Conservation (phyloP, 768 basidiomycete genomes). For the Russula virescens region DNA sequence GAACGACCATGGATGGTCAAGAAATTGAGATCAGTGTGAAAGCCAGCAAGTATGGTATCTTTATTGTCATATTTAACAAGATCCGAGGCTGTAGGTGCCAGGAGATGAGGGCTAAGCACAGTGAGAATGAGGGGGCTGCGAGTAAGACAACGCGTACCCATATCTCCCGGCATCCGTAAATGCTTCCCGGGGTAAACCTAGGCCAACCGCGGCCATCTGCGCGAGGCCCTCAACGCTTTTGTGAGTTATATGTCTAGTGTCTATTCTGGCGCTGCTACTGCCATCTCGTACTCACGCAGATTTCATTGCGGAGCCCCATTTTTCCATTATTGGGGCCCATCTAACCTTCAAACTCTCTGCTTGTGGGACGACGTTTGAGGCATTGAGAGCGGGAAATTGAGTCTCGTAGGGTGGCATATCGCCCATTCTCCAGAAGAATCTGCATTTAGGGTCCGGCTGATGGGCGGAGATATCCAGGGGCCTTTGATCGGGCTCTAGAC, state of each 20-base stretch:
- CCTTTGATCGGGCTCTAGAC: conserved; percentile 69
- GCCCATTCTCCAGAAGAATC: conserved; percentile 89
- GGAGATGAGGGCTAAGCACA: conserved; percentile 62
- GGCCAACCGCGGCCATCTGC: conserved; percentile 80
- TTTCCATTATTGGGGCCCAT: conserved; percentile 74
- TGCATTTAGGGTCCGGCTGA: conserved; percentile 88
- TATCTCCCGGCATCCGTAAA: conserved; percentile 80
- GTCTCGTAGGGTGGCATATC: conserved; percentile 71
- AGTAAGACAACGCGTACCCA: conserved; percentile 47
- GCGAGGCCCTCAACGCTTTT: conserved; percentile 78
- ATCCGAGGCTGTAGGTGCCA: conserved; percentile 93
- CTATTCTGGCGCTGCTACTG: neutral
- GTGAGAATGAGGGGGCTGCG: neutral
- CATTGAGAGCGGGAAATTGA: conserved; percentile 68
- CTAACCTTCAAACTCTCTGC: conserved; percentile 47
- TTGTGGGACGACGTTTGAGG: conserved; percentile 76
- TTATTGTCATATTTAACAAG: conserved; percentile 69
- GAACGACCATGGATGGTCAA: conserved; percentile 88
- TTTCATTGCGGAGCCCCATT: conserved; percentile 89
- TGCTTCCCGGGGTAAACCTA: conserved; percentile 62
- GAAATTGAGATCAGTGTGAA: conserved; percentile 93
- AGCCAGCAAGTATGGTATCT: conserved; percentile 87
- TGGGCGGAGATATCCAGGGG: conserved; percentile 80
- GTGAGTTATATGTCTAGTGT: conserved; percentile 12
- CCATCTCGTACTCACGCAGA: conserved; percentile 52